Base-by-base conservation (phyloP, 257 asterid genomes). In the Salvia hispanica region DNA sequence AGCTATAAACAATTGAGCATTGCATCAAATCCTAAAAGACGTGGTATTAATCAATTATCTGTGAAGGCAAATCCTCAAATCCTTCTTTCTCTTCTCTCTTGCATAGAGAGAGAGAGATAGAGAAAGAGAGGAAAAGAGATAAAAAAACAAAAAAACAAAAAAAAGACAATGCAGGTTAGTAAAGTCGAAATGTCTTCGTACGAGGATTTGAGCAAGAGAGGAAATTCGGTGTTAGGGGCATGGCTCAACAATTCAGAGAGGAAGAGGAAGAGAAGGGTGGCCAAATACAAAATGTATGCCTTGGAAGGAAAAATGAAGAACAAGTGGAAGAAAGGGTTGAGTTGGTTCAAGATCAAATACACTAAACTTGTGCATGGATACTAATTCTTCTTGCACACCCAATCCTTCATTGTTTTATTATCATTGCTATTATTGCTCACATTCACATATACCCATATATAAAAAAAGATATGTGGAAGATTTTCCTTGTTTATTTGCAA, bases 251-350 rank as follows among this genome's bases (percentile, higher is more conserved):
- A 68, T 10, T 83, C 75, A 3, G 95, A 91, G 79, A 6, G 85
- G 16, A 83, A 83, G 39, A 80, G 93, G 31, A 83, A 72, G 66
- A 91, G 73, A 66, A 84, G 97, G 70, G 74, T 88, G 4, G 81
- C 84, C 28, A 79, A 74, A 59, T 91, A 91, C 74, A 88, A 86
- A 44, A 33, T 80, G 46, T 91, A 86, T 69, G 74, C 95, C 2
- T 72, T 83, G 6, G 95, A 91, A 77, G 89, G 93, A 16, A 83
- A 88, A 74, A 71, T 86, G 31, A 91, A 88, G 83, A 70, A 58
- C 21, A 80, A 84, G 16, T 70, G 78, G 50, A 78, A 74, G 58
- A 79, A 80, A 12, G 80, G 95, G 2, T 13, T 83, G 9, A 79
- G 89, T 73, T 88, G 91, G 96, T 48, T 91, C 70, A 88, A 85